Base-by-base conservation (phyloP, 2,329 filamentous ascomycete species). In the Botrytis byssoidea region DNA sequence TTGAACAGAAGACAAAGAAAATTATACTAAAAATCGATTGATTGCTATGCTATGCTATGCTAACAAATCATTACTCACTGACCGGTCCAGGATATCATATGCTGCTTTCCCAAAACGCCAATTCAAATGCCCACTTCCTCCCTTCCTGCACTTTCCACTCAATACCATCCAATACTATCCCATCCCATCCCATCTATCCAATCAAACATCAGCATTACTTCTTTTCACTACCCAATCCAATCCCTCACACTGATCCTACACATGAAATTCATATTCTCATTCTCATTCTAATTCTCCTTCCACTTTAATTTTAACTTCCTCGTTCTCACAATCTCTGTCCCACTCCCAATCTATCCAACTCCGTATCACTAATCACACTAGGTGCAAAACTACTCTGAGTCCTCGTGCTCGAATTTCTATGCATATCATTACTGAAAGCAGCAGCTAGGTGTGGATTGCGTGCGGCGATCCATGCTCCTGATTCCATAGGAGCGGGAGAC, bases 101-200 rank as follows among this genome's bases (percentile, higher is more conserved):
- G 83, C 83, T 51, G 75, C 84, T 0, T 82, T 84, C 2, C 83
- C 85, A 6, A 6, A 84, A 84, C 1, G 80, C 81, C n/a, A 85
- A 83, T 83, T 79, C 83, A 37, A 76, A 79, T 29, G 76, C 83
- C 14, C 75, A 84, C 61, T 75, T 81, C 44, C 79, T 81, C 70
- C 74, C 20, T 48, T 48, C 20, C 32, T 80, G 78, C 37, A 72
- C 83, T 32, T 80, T 77, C 32, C 79, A 76, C 14, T 78, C 46
- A 10, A 25, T 48, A 48, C 46, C 75, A 83, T 16, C 77, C 46
- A 46, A 22, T 46, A 46, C 44, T 74, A 83, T 59, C 83, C 82
- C 32, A 74, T 81, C 60, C 77, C 37, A 40, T 40, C 37, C 37
- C 78, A 42, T 77, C 79, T 78, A 42, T 77, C 79, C 72, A 77